Evolutionary conservation across 2,329 filamentous ascomycete species (phyloP).

Genomic region (Colletotrichum destructivum): DNA sequence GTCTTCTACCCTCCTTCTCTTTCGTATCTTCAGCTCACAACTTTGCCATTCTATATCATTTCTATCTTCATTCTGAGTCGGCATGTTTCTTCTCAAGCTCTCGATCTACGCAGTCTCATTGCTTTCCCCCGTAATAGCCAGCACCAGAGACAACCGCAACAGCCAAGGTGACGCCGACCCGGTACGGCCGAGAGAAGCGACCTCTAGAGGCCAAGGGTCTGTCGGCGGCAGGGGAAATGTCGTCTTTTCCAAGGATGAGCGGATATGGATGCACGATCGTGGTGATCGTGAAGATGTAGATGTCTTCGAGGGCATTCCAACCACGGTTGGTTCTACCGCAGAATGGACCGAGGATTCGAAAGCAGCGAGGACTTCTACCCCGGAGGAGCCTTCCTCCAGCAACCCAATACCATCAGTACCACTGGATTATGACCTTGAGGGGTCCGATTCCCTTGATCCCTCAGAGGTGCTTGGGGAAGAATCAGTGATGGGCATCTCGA

Average conservation of each 20-base stretch:
- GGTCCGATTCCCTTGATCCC: neutral
- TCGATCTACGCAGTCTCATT: neutral
- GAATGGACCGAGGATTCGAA: neutral
- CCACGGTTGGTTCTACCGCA: neutral
- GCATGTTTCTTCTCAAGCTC: neutral
- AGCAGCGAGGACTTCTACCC: too few relatives aligned
- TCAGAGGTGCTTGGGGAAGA: neutral
- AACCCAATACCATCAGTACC: too few relatives aligned
- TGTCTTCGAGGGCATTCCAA: neutral
- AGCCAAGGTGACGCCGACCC: neutral
- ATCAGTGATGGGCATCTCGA: neutral
- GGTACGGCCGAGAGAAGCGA: neutral
- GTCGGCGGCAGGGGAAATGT: neutral
- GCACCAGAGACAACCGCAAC: neutral
- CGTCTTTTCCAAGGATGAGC: too few relatives aligned
- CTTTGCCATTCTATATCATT: neutral
- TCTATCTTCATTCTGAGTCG: neutral
- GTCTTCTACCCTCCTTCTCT: too few relatives aligned
- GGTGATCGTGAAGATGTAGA: too few relatives aligned
- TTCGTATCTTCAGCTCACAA: neutral
- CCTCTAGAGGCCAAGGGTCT: too few relatives aligned
- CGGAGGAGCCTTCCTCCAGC: too few relatives aligned
- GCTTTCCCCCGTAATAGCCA: neutral
- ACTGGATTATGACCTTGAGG: neutral
- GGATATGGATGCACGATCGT: neutral